Evolutionary conservation across 176 grass and related monocot genomes (phyloP).

Genomic region (Thinopyrum elongatum): DNA sequence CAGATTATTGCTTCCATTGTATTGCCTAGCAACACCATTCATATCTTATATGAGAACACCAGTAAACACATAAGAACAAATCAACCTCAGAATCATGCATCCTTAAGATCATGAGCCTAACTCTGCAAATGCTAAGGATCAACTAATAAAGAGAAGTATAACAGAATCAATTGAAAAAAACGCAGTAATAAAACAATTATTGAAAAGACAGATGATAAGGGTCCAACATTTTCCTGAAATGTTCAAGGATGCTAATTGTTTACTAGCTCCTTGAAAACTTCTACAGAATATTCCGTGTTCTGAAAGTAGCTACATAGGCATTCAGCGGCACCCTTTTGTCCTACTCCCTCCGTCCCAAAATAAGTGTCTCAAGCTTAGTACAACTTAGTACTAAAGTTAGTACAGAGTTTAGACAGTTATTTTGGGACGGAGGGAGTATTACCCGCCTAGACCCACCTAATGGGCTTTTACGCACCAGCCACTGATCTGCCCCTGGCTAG

Average conservation of each 20-base stretch:
- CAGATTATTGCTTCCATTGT: conserved; percentile 11
- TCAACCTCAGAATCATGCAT: neutral
- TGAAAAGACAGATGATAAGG: neutral
- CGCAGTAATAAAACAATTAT: neutral
- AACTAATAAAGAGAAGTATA: neutral
- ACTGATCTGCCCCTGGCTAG: neutral
- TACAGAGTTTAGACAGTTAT: too few relatives aligned
- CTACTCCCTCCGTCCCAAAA: too few relatives aligned
- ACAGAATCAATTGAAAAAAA: neutral
- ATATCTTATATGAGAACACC: neutral
- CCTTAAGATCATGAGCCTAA: neutral
- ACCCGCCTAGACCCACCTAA: neutral
- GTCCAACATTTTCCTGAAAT: neutral
- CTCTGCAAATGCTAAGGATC: neutral
- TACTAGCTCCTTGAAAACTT: neutral
- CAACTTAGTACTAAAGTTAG: too few relatives aligned
- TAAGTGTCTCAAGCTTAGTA: too few relatives aligned
- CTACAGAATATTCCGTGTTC: neutral
- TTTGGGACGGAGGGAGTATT: too few relatives aligned
- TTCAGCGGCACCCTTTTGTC: neutral
- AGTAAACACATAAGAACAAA: neutral
- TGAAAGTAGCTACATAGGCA: neutral
- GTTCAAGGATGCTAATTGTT: neutral
- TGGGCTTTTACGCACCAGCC: neutral
- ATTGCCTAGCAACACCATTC: neutral